phyloP scores from a whole-genome alignment of 2,329 filamentous ascomycete species.

The Nemania serpens region DNA sequence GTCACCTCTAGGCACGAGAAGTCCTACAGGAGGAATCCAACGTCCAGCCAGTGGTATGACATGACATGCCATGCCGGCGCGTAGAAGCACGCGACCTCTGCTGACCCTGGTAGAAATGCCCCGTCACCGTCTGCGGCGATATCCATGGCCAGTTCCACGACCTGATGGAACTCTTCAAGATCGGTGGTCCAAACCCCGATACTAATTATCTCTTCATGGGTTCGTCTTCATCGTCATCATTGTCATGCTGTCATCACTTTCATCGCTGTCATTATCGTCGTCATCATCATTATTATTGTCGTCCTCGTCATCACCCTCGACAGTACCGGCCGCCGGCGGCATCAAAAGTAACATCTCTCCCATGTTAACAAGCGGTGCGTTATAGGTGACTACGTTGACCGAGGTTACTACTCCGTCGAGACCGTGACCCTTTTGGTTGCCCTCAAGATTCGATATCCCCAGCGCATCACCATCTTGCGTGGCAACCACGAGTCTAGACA shows the following conservation, averaged over 20 bases:
- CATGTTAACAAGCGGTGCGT: slow-evolving; percentile 23
- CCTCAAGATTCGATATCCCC: slow-evolving; percentile 96
- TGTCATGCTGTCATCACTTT: neutral
- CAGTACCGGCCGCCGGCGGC: neutral
- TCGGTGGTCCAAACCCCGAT: slow-evolving; percentile 95
- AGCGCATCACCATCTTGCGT: slow-evolving; percentile 96
- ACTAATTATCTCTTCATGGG: slow-evolving; percentile 99
- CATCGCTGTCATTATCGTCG: neutral
- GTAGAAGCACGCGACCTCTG: slow-evolving; percentile 2
- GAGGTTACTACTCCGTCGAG: slow-evolving; percentile 98
- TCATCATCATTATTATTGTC: neutral
- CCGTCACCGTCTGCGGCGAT: slow-evolving; percentile 97
- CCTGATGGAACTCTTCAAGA: slow-evolving; percentile 99
- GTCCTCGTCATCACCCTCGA: neutral
- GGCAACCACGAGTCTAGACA: slow-evolving; percentile 99
- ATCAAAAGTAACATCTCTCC: neutral
- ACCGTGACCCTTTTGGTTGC: slow-evolving; percentile 95
- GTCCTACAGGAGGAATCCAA: slow-evolving; percentile 98
- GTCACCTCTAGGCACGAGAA: slow-evolving; percentile 74
- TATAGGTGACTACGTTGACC: slow-evolving; percentile 93
- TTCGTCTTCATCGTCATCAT: slow-evolving; percentile 48
- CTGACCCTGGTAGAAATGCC: slow-evolving; percentile 75
- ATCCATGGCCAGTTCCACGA: slow-evolving; percentile 99
- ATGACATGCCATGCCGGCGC: neutral
- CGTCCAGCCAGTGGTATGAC: slow-evolving; percentile 92